A percentile compares a stretch with the other conserved stretches of the same genome.
Evolutionary conservation across 768 basidiomycete species (phyloP).

Genomic region (Mycena filopes): DNA sequence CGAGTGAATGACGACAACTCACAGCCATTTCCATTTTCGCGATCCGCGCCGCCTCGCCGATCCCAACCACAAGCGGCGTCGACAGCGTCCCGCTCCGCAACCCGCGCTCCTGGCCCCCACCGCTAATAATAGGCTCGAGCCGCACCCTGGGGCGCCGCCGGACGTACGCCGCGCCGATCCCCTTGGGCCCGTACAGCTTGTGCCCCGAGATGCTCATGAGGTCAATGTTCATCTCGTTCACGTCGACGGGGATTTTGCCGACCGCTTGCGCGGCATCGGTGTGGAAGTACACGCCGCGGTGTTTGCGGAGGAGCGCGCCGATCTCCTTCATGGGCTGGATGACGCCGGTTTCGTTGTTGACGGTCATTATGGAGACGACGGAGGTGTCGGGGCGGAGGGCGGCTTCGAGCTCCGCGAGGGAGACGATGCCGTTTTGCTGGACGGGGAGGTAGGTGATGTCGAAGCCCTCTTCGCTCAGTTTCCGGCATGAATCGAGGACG

Average conservation of each 20-base stretch:
- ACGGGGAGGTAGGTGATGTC: slow-evolving; percentile 99
- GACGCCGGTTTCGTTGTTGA: slow-evolving; percentile 99
- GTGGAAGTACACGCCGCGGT: slow-evolving; percentile 94
- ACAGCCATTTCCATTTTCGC: slow-evolving; percentile 94
- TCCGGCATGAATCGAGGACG: slow-evolving; percentile 96
- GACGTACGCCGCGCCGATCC: slow-evolving; percentile 94
- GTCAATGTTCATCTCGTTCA: slow-evolving; percentile 95
- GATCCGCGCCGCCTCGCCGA: slow-evolving; percentile 95
- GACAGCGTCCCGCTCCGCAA: slow-evolving; percentile 95
- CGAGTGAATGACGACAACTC: slow-evolving; percentile 64
- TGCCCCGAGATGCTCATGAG: slow-evolving; percentile 96
- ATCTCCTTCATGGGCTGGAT: slow-evolving; percentile 98
- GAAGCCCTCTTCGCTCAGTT: slow-evolving; percentile 95
- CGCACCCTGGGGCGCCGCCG: slow-evolving; percentile 91
- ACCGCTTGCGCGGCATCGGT: slow-evolving; percentile 97
- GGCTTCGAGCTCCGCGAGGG: slow-evolving; percentile 80
- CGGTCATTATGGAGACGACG: slow-evolving; percentile 97
- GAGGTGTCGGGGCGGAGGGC: slow-evolving; percentile 94
- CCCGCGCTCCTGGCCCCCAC: slow-evolving; percentile 97
- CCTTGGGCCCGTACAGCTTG: slow-evolving; percentile 98
- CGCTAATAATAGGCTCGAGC: slow-evolving; percentile 93
- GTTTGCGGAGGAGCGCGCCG: slow-evolving; percentile 84
- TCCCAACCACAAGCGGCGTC: slow-evolving; percentile 86
- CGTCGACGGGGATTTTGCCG: slow-evolving; percentile 91
- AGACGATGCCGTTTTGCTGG: slow-evolving; percentile 83